These are phyloP conservation scores for Diutina ranongensis DNA, from an alignment of 1,139 yeast genomes.

Conservation along the genomic window DNA sequence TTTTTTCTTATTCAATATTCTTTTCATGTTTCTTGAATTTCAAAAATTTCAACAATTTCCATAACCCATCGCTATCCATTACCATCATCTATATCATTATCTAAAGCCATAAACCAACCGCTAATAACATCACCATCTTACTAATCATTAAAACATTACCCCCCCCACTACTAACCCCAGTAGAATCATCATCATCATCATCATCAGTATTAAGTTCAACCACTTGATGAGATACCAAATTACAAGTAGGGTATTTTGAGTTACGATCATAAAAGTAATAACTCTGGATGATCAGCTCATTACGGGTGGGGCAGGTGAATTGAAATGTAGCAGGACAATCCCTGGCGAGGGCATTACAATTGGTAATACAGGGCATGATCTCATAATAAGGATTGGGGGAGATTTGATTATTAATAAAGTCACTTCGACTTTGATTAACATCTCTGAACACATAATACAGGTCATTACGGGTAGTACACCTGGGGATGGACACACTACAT, in stretches of 20 bases:
- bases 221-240: not conserved
- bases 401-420: constrained; percentile 42
- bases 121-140: not conserved
- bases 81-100: not conserved
- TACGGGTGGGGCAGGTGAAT: constrained; percentile 55
- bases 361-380: constrained; percentile 73
- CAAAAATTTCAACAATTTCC: too few species aligned
- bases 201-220: not conserved
- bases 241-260: constrained; percentile 10
- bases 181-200: not conserved
- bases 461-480: constrained; percentile 46
- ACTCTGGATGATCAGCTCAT: constrained; percentile 26
- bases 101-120: too few species aligned
- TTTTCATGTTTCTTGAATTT: too few species aligned
- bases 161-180: too few species aligned
- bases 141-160: too few species aligned
- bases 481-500: constrained; percentile 82
- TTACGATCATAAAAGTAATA: constrained; percentile 28
- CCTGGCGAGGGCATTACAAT: constrained; percentile 67
- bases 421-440: constrained; percentile 47
- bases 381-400: constrained; percentile 65
- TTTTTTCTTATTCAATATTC: too few species aligned
- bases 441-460: constrained; percentile 38
- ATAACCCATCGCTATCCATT: too few species aligned
- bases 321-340: constrained; percentile 75